These are phyloP conservation scores for Pseudophaeomoniella oleicola DNA, from an alignment of 2,329 filamentous ascomycete genomes.

Conservation along the genomic window DNA sequence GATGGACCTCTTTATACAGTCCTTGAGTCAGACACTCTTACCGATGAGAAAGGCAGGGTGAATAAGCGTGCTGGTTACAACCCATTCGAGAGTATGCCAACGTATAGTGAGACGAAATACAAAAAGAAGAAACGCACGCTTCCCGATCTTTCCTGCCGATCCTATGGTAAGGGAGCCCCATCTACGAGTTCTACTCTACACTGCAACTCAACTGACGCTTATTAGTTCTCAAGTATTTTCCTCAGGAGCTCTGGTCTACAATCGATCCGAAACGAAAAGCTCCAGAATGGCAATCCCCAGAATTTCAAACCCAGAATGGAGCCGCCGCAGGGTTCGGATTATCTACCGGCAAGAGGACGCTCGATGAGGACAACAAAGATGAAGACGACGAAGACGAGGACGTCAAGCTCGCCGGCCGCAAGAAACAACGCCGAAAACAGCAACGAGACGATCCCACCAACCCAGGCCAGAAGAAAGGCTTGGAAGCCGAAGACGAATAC, in stretches of 20 bases:
- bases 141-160: constrained; percentile 37
- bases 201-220: no score
- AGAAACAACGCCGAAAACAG: constrained; percentile 9
- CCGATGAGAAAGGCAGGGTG: constrained; percentile 27
- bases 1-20: constrained; percentile 46
- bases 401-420: constrained; percentile 1
- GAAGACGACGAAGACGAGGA: constrained; percentile 27
- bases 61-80: constrained; percentile 36
- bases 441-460: constrained; percentile 5
- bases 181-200: neutral
- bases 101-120: constrained; percentile 41
- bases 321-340: constrained; percentile 3
- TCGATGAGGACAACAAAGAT: constrained; percentile 23
- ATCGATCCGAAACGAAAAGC: constrained; percentile 32
- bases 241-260: constrained; percentile 40
- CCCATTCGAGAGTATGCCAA: constrained; percentile 47
- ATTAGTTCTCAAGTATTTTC: constrained; percentile 42
- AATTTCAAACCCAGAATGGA: constrained; percentile 8
- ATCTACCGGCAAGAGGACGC: neutral
- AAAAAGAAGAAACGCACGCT: constrained; percentile 39
- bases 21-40: constrained; percentile 23
- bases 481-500: constrained; percentile 19
- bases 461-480: constrained; percentile 16
- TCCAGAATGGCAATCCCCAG: constrained; percentile 17
- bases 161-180: constrained; percentile 33